Base-by-base conservation (phyloP, 83 land plant genomes). In the Diphasiastrum complanatum region DNA sequence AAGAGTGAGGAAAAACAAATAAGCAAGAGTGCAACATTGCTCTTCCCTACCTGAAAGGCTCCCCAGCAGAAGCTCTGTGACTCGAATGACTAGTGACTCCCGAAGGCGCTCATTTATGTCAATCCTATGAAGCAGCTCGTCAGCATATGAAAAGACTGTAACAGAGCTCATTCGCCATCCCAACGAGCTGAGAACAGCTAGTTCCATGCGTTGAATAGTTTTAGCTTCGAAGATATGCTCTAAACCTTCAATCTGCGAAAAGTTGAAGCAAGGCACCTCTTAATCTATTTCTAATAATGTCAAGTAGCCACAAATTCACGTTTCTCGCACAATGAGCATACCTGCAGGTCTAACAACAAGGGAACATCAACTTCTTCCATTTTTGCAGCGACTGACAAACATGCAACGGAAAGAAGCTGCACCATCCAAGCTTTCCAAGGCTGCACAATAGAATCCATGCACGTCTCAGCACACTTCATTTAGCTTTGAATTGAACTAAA, bases 391-490 rank as follows among this genome's bases (percentile, higher is more conserved):
- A 85, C 30, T 30, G 86, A 83, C 29, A 86, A 69, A 57, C 84
- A 86, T 55, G 84, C 72, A 14, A 86, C 78, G 19, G 82, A 74
- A 5, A 63, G 70, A 0, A 85, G 67, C 49, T 82, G 83, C 35
- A 73, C 52, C 83, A 79, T 74, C 90, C 90, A 85, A 33, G 90
- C 81, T 55, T 77, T 85, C 34, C 73, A n/a, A n/a, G n/a, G n/a
- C n/a, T n/a, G n/a, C n/a, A n/a, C n/a, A n/a, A n/a, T n/a, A n/a
- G n/a, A n/a, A n/a, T n/a, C n/a, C n/a, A n/a, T n/a, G n/a, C n/a
- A n/a, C n/a, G n/a, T n/a, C n/a, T n/a, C n/a, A n/a, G n/a, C n/a
- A n/a, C n/a, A n/a, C n/a, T n/a, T n/a, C n/a, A n/a, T n/a, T n/a
- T n/a, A n/a, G n/a, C n/a, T n/a, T n/a, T n/a, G n/a, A n/a, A n/a